Conservation (phyloP, 768 basidiomycete genomes). For the Cystofilobasidium capitatum region DNA sequence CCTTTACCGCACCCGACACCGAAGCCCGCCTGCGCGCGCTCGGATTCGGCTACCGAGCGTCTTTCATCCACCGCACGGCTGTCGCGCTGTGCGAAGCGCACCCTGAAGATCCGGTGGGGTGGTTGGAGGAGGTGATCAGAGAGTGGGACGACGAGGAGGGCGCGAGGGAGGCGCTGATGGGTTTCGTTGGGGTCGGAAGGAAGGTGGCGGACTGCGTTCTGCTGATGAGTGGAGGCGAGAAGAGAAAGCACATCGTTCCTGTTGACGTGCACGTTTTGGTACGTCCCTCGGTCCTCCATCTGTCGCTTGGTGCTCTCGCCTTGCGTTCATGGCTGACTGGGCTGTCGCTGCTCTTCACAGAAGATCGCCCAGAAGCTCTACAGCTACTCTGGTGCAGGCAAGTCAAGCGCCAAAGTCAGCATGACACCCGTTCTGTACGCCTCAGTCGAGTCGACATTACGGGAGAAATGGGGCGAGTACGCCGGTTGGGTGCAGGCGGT, state of each 20-base stretch:
- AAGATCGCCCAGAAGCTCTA: slow-evolving; percentile 35
- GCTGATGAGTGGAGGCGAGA: slow-evolving; percentile 87
- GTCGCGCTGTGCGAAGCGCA: slow-evolving; percentile 29
- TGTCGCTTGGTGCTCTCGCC: too few relatives aligned
- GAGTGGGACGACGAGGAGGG: slow-evolving; percentile 11
- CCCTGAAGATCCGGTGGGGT: slow-evolving; percentile 23
- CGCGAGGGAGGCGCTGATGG: slow-evolving; percentile 62
- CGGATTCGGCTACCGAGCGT: slow-evolving; percentile 92
- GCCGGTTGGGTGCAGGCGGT: slow-evolving; percentile 90
- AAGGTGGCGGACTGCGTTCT: slow-evolving; percentile 95
- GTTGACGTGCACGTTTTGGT: slow-evolving; percentile 85
- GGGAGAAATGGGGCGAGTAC: slow-evolving; percentile 64
- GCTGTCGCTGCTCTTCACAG: background rate
- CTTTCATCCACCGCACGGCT: slow-evolving; percentile 54
- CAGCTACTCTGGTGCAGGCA: slow-evolving; percentile 44
- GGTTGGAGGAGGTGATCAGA: slow-evolving; percentile 24
- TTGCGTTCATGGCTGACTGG: background rate
- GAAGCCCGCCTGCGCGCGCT: slow-evolving; percentile 59
- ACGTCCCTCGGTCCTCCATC: too few relatives aligned
- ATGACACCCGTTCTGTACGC: slow-evolving; percentile 74
- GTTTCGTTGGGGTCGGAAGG: slow-evolving; percentile 80
- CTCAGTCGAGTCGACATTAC: slow-evolving; percentile 55
- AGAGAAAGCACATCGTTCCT: slow-evolving; percentile 71
- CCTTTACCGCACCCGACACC: slow-evolving; percentile 53
- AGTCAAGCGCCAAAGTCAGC: slow-evolving; percentile 45